Conservation (phyloP, 2,329 filamentous ascomycete species). For the Fusarium nanum region DNA sequence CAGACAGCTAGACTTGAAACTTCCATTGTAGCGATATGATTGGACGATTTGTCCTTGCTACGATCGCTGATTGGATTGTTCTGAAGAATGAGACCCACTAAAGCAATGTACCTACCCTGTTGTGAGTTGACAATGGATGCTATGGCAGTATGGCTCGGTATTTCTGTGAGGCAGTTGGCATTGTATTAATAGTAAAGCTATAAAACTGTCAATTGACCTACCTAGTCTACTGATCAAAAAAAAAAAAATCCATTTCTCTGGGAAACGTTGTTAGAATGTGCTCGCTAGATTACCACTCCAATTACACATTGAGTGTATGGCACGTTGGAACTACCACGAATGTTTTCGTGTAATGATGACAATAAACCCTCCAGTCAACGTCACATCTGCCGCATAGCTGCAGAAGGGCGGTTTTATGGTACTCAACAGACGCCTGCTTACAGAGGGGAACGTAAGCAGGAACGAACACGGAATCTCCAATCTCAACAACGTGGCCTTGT, state of each 20-base stretch:
- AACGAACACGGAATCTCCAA: neutral
- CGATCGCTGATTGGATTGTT: neutral
- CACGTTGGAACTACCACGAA: accelerated
- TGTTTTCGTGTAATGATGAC: neutral
- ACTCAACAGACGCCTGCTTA: neutral
- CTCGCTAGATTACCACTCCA: too few species aligned
- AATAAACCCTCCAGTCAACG: neutral
- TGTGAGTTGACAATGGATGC: neutral
- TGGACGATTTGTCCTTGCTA: accelerated
- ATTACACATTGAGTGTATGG: too few species aligned
- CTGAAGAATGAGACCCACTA: accelerated
- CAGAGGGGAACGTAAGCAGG: neutral
- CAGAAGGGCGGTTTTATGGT: neutral
- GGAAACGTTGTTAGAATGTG: neutral
- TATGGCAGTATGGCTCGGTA: neutral
- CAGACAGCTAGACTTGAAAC: neutral
- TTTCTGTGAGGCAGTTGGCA: neutral
- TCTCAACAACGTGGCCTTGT: neutral
- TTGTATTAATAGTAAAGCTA: neutral
- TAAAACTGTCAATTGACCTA: neutral
- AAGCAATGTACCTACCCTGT: neutral
- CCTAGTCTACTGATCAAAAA: too few species aligned
- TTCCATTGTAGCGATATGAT: neutral
- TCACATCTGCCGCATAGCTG: neutral
- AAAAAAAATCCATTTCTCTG: too few species aligned